Evolutionary conservation across 1,284 basidiomycete species (phyloP), one percentile per base, ranked within the genome.

Genomic region (Sutorius eximius): DNA sequence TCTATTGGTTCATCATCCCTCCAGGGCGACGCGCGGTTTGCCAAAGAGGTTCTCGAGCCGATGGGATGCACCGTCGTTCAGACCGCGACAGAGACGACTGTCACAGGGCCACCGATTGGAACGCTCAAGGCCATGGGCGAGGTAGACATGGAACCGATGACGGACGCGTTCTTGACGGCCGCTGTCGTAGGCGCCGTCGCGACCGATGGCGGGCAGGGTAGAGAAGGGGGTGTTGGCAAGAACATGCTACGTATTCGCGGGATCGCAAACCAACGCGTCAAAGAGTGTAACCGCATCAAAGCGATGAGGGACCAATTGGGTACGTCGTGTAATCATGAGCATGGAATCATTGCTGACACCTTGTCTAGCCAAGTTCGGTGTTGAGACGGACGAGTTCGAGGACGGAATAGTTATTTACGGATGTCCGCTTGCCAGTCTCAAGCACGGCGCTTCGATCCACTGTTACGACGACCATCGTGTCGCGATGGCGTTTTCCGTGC

Each of bases 141-240:
- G 61, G 86, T 98, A 24, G 95, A 99, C 70, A 99, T 99, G 97
- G 95, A 98, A 74, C 87, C 90, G n/a, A 99, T 99, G 96, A 99
- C 97, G 11, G 96, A 99, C 71, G 96, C 95, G 7, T 99, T 99
- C 79, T 82, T 99, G 72, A 98, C 95, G 1, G 96, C 96, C 1
- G 89, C 86, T 9, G 94, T 90, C 3, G 77, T 99, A 16, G 93
- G 94, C 48, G 95, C 96, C 52, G 91, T 96, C 22, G 93, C 93
- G 0, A 60, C 77, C 9, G 62, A 68, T 27, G 72, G 67, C 9
- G 68, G 76, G 10, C 58, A 69, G 36, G 66, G 77, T 1, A 33
- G 73, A 67, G 47, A 54, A 51, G 51, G 61, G 7, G 43, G 57
- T 20, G 50, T 58, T 5, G 59, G 72, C 66, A 49, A 71, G 56